These are phyloP conservation scores for Arthroderma sp. DNA, from an alignment of 2,329 filamentous ascomycete genomes.

Conservation along the genomic window DNA sequence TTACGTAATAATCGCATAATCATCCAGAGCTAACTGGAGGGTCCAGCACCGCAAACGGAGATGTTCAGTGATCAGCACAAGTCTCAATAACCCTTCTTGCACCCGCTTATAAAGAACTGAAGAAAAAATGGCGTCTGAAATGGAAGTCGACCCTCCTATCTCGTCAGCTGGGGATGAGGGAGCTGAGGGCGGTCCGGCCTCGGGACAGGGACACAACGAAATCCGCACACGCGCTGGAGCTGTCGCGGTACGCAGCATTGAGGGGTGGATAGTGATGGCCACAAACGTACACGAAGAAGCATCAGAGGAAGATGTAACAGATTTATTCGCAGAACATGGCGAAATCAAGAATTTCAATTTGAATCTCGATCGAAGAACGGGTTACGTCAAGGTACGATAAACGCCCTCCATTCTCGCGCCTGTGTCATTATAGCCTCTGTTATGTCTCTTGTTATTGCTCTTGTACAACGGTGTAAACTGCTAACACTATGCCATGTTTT, in stretches of 20 bases:
- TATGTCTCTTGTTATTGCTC: background rate
- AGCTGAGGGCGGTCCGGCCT: constrained; percentile 15
- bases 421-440: background rate
- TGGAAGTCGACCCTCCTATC: constrained; percentile 32
- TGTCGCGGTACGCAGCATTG: constrained; percentile 52
- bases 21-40: too few relatives aligned
- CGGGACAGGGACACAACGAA: constrained; percentile 24
- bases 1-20: too few relatives aligned
- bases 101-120: background rate
- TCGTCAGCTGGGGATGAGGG: constrained; percentile 20
- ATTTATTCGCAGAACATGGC: constrained; percentile 53
- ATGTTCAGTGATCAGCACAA: too few relatives aligned
- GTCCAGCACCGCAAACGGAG: too few relatives aligned
- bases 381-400: constrained; percentile 50
- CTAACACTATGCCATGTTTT: background rate
- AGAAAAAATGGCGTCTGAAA: constrained; percentile 30
- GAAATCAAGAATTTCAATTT: constrained; percentile 56
- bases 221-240: constrained; percentile 30
- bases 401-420: background rate
- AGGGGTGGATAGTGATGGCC: constrained; percentile 56
- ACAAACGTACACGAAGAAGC: constrained; percentile 58
- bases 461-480: background rate
- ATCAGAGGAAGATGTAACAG: constrained; percentile 52
- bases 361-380: constrained; percentile 52
- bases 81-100: too few relatives aligned